Evolutionary conservation across 257 asterid species (phyloP).

Genomic region (Solanum raphanifolium): DNA sequence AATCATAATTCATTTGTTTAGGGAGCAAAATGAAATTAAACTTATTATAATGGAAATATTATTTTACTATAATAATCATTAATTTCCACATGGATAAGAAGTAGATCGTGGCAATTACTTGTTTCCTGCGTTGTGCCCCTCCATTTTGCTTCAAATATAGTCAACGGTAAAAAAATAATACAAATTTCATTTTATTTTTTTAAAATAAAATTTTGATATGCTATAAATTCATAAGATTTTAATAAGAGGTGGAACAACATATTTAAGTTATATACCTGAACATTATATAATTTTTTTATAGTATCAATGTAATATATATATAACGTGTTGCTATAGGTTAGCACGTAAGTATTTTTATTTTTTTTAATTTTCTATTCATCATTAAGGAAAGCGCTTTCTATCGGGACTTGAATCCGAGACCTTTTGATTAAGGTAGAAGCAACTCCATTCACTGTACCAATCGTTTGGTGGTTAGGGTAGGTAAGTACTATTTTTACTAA

Average conservation of each 20-base stretch:
- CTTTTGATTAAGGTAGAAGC: accelerated
- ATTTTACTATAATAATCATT: neutral
- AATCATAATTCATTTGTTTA: neutral
- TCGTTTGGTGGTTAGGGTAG: neutral
- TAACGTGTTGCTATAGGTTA: neutral
- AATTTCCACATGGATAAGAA: neutral
- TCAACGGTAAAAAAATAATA: neutral
- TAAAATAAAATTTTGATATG: neutral
- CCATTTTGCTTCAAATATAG: neutral
- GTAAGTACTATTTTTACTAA: neutral
- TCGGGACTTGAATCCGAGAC: accelerated
- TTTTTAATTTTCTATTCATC: accelerated
- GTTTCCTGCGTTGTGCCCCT: neutral
- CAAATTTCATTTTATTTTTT: neutral
- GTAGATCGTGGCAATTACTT: neutral
- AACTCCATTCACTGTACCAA: neutral
- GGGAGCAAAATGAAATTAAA: neutral
- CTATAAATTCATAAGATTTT: neutral
- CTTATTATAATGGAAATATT: neutral
- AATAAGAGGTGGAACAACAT: neutral
- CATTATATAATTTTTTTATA: neutral
- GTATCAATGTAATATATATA: neutral
- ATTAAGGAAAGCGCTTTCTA: accelerated
- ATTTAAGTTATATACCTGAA: neutral
- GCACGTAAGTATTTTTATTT: neutral